Percentiles rank a stretch among this genome's conserved stretches.
Conservation (phyloP, 805 yeast genomes). For the Zygosaccharomyces rouxii region DNA sequence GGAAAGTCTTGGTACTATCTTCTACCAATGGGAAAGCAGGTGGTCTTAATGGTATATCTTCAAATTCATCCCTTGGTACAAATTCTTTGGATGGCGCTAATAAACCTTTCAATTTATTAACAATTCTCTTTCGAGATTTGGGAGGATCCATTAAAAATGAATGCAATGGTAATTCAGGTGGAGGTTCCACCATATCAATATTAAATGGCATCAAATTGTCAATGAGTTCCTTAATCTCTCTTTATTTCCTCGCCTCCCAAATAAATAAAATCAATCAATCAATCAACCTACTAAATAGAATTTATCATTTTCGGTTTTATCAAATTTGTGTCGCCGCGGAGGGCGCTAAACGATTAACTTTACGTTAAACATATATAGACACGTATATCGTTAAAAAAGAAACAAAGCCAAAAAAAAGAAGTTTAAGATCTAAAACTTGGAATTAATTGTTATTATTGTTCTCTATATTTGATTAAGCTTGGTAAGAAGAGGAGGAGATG, state of each 20-base stretch:
- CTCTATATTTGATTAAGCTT: slow-evolving; percentile 53
- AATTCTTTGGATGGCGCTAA: slow-evolving; percentile 1
- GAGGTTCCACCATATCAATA: slow-evolving; percentile 11
- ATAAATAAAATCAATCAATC: no score
- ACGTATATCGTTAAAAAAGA: slow-evolving; percentile 1
- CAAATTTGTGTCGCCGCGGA: slow-evolving; percentile 5
- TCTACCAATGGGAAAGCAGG: slow-evolving; percentile 5
- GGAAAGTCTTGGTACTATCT: slow-evolving; percentile 27
- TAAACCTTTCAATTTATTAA: slow-evolving; percentile 10
- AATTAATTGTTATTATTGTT: not conserved
- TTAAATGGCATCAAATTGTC: not conserved
- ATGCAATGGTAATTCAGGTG: slow-evolving; percentile 15
- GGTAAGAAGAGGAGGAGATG: slow-evolving; percentile 90
- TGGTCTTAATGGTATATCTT: not conserved
- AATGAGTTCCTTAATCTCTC: not conserved
- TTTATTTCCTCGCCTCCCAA: no score
- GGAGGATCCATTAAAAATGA: slow-evolving; percentile 1
- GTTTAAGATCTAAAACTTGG: no score
- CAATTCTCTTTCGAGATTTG: slow-evolving; percentile 8
- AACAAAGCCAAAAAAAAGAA: not conserved
- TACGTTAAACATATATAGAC: not conserved
- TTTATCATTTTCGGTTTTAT: no score
- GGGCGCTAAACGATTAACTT: not conserved
- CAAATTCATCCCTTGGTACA: not conserved
- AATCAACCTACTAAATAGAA: no score